Percentiles rank a stretch among this genome's conserved stretches.
phyloP scores from a whole-genome alignment of 2,329 filamentous ascomycete genomes.

The Neonectria hederae region DNA sequence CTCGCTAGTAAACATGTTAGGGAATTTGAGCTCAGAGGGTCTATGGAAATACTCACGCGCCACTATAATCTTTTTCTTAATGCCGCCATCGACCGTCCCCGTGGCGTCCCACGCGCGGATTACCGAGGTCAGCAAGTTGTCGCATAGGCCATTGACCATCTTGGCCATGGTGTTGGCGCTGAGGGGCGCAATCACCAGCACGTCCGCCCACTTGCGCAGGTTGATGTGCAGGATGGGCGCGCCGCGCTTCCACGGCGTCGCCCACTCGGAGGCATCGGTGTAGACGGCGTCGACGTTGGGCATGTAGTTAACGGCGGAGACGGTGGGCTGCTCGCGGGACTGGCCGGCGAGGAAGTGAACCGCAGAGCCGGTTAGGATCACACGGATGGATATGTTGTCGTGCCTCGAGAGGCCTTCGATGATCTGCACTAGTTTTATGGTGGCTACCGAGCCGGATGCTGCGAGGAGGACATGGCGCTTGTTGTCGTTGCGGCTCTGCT shows the following conservation, averaged over 20 bases:
- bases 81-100: slow-evolving; percentile 64
- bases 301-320: slow-evolving; percentile 66
- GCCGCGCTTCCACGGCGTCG: slow-evolving; percentile 77
- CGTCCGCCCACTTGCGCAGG: slow-evolving; percentile 78
- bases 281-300: slow-evolving; percentile 85
- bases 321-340: slow-evolving; percentile 76
- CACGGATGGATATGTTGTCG: slow-evolving; percentile 77
- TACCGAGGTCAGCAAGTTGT: slow-evolving; percentile 78
- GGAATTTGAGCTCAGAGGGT: background rate
- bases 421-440: slow-evolving; percentile 82
- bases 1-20: slow-evolving; percentile 52
- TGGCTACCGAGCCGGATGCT: slow-evolving; percentile 73
- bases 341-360: slow-evolving; percentile 81
- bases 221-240: slow-evolving; percentile 91
- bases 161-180: slow-evolving; percentile 89
- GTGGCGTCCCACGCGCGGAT: slow-evolving; percentile 88
- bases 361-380: slow-evolving; percentile 81
- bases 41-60: slow-evolving; percentile 54
- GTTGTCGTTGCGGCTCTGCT: slow-evolving; percentile 48
- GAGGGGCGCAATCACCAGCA: slow-evolving; percentile 82
- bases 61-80: slow-evolving; percentile 75
- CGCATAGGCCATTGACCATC: slow-evolving; percentile 78
- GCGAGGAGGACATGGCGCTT: slow-evolving; percentile 56
- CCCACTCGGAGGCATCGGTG: slow-evolving; percentile 87
- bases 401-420: slow-evolving; percentile 63